phyloP scores from a whole-genome alignment of 2,329 filamentous ascomycete species.

The Tolypocladium cylindrosporum region DNA sequence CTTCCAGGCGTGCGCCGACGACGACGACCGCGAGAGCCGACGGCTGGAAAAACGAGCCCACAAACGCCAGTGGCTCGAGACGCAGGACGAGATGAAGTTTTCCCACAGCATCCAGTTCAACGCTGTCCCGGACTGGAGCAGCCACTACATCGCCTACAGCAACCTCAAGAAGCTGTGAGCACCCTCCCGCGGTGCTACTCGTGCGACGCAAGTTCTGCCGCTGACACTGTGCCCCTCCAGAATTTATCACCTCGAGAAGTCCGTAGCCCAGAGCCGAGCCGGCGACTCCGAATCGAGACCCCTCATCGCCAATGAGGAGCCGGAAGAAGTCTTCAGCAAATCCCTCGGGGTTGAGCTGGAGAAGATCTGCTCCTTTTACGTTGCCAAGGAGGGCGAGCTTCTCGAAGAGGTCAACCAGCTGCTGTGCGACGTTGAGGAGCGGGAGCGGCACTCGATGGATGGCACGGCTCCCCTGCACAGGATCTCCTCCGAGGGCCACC shows the following conservation, averaged over 20 bases:
- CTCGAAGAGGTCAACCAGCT: slow-evolving; percentile 70
- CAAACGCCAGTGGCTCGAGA: slow-evolving; percentile 62
- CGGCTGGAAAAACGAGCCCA: slow-evolving; percentile 38
- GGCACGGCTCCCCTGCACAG: slow-evolving; percentile 25
- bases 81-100: slow-evolving; percentile 94
- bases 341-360: slow-evolving; percentile 84
- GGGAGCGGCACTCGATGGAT: slow-evolving; percentile 47
- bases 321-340: slow-evolving; percentile 71
- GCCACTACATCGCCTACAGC: slow-evolving; percentile 95
- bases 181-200: not conserved
- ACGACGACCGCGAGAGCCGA: slow-evolving; percentile 21
- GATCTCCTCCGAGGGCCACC: slow-evolving; percentile 16
- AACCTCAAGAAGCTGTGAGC: slow-evolving; percentile 95
- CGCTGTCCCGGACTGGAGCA: slow-evolving; percentile 98
- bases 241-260: slow-evolving; percentile 92
- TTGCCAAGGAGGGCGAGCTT: slow-evolving; percentile 80
- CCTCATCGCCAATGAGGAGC: slow-evolving; percentile 63
- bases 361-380: slow-evolving; percentile 88
- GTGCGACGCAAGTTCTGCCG: not conserved
- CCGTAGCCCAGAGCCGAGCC: slow-evolving; percentile 51
- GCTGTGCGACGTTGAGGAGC: slow-evolving; percentile 62
- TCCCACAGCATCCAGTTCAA: slow-evolving; percentile 99
- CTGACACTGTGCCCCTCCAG: slow-evolving; percentile 31
- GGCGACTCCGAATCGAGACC: slow-evolving; percentile 78
- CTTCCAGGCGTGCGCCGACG: slow-evolving; percentile 17